These are phyloP conservation scores for Venturiaceae sp. DNA, from an alignment of 2,329 filamentous ascomycete species.

Conservation along the genomic window DNA sequence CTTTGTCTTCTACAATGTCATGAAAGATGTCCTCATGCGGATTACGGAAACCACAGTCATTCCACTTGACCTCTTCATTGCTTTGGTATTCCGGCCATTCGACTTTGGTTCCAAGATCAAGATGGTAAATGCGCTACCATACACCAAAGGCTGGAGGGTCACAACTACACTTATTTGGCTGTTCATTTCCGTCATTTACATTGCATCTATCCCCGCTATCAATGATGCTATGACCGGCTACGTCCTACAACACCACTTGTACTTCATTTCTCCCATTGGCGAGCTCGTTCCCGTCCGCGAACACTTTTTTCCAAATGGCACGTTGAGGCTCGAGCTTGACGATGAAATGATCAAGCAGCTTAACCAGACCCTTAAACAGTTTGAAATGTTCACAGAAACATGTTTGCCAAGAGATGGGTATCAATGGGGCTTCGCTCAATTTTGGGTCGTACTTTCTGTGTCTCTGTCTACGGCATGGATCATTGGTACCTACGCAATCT, in stretches of 20 bases:
- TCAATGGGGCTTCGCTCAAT: constrained; percentile 5
- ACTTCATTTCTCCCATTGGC: too few species aligned
- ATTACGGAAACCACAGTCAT: constrained; percentile 2
- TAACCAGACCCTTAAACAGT: too few species aligned
- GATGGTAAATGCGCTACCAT: neutral
- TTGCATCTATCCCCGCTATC: constrained; percentile 3
- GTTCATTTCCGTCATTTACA: constrained; percentile 6
- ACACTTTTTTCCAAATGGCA: too few species aligned
- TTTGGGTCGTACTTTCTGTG: constrained; percentile 3
- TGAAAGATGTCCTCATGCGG: constrained; percentile 6
- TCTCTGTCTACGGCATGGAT: neutral
- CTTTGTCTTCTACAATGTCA: neutral
- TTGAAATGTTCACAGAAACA: too few species aligned
- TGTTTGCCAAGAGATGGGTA: too few species aligned
- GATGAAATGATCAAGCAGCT: too few species aligned
- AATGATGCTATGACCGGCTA: constrained; percentile 8
- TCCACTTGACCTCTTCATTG: constrained; percentile 5
- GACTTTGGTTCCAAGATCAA: neutral
- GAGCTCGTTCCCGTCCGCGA: too few species aligned
- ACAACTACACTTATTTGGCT: constrained; percentile 7
- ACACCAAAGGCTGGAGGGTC: neutral
- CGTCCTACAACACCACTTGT: neutral
- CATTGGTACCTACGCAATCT: constrained; percentile 6
- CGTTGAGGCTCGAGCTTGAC: too few species aligned
- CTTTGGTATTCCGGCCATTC: neutral